Conservation (phyloP, 805 yeast genomes). For the Yarrowia phangngaensis region DNA sequence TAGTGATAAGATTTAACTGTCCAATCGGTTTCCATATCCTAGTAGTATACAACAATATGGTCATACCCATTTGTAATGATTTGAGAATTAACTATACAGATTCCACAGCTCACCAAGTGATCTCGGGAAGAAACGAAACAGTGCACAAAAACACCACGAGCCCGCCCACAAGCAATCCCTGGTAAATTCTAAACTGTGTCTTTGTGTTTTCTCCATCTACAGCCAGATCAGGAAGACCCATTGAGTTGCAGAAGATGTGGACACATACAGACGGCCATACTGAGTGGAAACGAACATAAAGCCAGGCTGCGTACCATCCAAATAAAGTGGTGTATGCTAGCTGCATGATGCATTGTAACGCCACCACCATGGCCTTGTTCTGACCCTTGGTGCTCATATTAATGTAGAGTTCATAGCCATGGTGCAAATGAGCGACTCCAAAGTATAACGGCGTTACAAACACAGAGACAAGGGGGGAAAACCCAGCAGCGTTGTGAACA, state of each 20-base stretch:
- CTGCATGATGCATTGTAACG: slow-evolving; percentile 49
- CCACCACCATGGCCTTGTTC: slow-evolving; percentile 38
- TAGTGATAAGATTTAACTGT: too few relatives aligned
- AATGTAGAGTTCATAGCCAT: slow-evolving; percentile 51
- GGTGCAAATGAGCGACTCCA: slow-evolving; percentile 78
- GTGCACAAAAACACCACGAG: too few relatives aligned
- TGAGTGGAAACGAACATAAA: slow-evolving; percentile 52
- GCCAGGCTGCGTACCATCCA: slow-evolving; percentile 60
- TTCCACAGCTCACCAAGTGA: too few relatives aligned
- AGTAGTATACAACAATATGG: too few relatives aligned
- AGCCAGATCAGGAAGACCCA: slow-evolving; percentile 57
- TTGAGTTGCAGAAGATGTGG: slow-evolving; percentile 64
- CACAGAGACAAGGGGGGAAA: slow-evolving; percentile 28
- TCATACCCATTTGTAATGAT: too few relatives aligned
- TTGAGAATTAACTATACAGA: too few relatives aligned
- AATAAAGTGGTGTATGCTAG: slow-evolving; percentile 62
- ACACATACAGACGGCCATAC: slow-evolving; percentile 55
- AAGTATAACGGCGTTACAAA: slow-evolving; percentile 58
- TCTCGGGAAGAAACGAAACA: too few relatives aligned
- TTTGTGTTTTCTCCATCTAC: slow-evolving; percentile 28
- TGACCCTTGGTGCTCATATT: slow-evolving; percentile 30
- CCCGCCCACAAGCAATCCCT: slow-evolving; percentile 41
- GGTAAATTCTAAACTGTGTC: slow-evolving; percentile 31
- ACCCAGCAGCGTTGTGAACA: slow-evolving; percentile 33
- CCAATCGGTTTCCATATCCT: too few relatives aligned